Evolutionary conservation across 1,284 basidiomycete species (phyloP).

Genomic region (Cyathus pygmaeus): DNA sequence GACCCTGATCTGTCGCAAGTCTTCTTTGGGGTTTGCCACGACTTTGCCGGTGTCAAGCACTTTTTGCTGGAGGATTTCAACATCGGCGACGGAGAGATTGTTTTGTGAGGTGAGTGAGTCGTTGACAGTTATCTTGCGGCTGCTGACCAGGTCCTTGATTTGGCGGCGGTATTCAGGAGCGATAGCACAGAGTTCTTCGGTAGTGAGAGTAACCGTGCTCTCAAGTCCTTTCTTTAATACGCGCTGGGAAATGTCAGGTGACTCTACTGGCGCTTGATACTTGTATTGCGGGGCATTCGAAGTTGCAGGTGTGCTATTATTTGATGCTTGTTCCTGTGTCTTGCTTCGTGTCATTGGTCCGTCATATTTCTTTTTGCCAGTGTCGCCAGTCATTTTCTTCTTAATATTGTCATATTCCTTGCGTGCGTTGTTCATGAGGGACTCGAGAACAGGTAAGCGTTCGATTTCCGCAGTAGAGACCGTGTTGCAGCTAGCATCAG

Average conservation of each 20-base stretch:
- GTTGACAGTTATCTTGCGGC: neutral
- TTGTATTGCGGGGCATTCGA: neutral
- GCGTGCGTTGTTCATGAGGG: neutral
- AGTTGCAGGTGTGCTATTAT: neutral
- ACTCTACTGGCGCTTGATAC: neutral
- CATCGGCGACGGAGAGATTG: neutral
- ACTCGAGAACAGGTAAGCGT: neutral
- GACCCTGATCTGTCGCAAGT: constrained; percentile 9
- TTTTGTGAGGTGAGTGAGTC: neutral
- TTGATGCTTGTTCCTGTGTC: neutral
- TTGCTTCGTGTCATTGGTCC: neutral
- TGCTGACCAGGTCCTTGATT: neutral
- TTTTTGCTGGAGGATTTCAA: neutral
- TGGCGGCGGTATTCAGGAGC: neutral
- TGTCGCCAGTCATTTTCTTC: neutral
- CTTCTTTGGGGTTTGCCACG: constrained; percentile 11
- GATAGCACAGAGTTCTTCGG: neutral
- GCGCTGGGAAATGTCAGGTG: neutral
- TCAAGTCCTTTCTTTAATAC: neutral
- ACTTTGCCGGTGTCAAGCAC: neutral
- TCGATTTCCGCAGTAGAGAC: too few relatives aligned
- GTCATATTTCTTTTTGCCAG: neutral
- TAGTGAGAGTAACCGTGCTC: neutral
- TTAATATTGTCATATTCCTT: neutral
- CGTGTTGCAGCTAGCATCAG: neutral